These are phyloP conservation scores for Apiotrichum gamsii DNA, from an alignment of 1,284 basidiomycete genomes.

Conservation along the genomic window DNA sequence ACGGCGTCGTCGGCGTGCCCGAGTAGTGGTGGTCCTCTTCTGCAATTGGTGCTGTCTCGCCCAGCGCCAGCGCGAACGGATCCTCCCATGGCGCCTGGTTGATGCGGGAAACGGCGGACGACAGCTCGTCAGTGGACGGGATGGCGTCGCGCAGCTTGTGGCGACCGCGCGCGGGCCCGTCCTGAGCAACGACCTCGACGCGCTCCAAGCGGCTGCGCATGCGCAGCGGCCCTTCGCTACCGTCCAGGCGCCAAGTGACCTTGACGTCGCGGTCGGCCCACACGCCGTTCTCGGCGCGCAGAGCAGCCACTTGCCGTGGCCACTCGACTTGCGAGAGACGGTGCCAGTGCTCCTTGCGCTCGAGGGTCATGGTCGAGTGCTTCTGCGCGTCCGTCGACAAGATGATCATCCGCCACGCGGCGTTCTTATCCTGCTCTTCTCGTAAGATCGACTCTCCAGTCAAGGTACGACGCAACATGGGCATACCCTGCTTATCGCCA, in stretches of 20 bases:
- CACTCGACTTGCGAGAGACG: constrained; percentile 42
- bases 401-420: constrained; percentile 46
- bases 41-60: constrained; percentile 58
- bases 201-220: constrained; percentile 50
- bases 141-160: constrained; percentile 51
- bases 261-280: constrained; percentile 59
- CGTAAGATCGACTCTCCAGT: constrained; percentile 42
- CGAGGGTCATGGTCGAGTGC: constrained; percentile 38
- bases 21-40: constrained; percentile 56
- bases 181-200: constrained; percentile 13
- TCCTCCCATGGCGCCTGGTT: constrained; percentile 75
- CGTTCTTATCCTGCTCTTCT: constrained; percentile 46
- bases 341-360: constrained; percentile 45
- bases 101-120: constrained; percentile 56
- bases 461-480: constrained; percentile 36
- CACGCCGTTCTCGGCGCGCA: constrained; percentile 60
- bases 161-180: background rate
- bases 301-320: constrained; percentile 36
- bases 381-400: constrained; percentile 40
- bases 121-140: constrained; percentile 57
- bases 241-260: constrained; percentile 68
- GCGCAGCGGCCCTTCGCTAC: constrained; percentile 79
- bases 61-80: constrained; percentile 63
- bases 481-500: constrained; percentile 2
- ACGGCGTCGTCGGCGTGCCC: background rate